A percentile compares a stretch with the other conserved stretches of the same genome.
Evolutionary conservation across 2,329 filamentous ascomycete genomes (phyloP).

Genomic region (Ascosphaera apis): DNA sequence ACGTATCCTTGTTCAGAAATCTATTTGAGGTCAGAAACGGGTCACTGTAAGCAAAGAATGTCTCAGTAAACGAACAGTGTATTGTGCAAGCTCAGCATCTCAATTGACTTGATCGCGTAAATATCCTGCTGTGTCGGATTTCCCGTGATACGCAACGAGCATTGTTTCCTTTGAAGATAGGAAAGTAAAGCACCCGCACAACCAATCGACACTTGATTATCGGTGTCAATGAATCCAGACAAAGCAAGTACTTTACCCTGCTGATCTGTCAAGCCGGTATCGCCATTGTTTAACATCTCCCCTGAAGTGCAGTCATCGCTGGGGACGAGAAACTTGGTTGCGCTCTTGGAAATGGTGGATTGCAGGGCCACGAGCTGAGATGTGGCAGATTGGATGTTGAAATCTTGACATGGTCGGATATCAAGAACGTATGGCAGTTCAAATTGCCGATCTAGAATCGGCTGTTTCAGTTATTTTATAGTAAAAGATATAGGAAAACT

Average conservation of each 20-base stretch:
- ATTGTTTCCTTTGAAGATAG: slow-evolving; percentile 47
- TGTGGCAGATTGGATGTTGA: slow-evolving; percentile 42
- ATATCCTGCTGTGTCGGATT: slow-evolving; percentile 30
- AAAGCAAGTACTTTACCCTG: slow-evolving; percentile 46
- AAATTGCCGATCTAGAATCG: slow-evolving; percentile 22
- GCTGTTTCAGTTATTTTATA: too few relatives aligned
- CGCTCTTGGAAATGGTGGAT: slow-evolving; percentile 23
- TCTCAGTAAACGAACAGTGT: slow-evolving; percentile 28
- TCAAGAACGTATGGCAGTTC: slow-evolving; percentile 40
- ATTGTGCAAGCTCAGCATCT: slow-evolving; percentile 49
- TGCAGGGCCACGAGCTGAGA: slow-evolving; percentile 40
- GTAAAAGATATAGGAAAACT: too few relatives aligned
- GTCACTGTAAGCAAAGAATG: not conserved
- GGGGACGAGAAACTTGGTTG: slow-evolving; percentile 37
- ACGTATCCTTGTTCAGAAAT: slow-evolving; percentile 61
- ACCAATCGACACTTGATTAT: slow-evolving; percentile 51
- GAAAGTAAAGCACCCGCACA: slow-evolving; percentile 74
- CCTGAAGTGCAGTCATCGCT: too few relatives aligned
- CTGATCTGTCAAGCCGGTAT: slow-evolving; percentile 29
- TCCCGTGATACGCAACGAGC: slow-evolving; percentile 37
- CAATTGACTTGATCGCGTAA: slow-evolving; percentile 39
- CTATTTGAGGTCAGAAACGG: slow-evolving; percentile 26
- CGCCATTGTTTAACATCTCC: slow-evolving; percentile 14
- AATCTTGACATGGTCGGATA: slow-evolving; percentile 47
- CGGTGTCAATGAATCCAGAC: slow-evolving; percentile 47